Evolutionary conservation across 202 grass and related monocot genomes (phyloP), one percentile per base, ranked within the genome.

Genomic region (Panicum hallii): DNA sequence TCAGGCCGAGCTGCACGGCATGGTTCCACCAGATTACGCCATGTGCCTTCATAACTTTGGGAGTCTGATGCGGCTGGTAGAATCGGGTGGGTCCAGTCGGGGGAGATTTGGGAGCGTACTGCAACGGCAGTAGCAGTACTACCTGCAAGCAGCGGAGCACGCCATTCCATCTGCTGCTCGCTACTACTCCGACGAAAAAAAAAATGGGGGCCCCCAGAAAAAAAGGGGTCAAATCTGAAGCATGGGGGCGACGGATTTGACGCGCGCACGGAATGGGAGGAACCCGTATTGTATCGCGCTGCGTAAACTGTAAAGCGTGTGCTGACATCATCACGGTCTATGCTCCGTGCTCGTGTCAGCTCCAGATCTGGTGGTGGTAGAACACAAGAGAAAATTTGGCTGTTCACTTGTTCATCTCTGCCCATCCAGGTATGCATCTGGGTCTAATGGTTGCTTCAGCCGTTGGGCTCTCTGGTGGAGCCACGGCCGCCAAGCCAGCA

Each of bases 261-360:
- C 47, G 41, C 40, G 43, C 72, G 66, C 78, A 85, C 83, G 46
- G 83, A 85, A 85, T 81, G 82, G 63, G 77, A 81, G 20, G 49
- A 66, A 40, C 0, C 26, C 11, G 23, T 50, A 63, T 34, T 50
- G 32, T 66, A 70, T 46, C 11, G 17, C 65, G 19, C 15, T 8
- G 4, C 65, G 5, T 68, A 62, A 50, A 63, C 49, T 48, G 68
- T 75, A 75, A 57, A 63, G 28, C 19, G 41, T 42, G 30, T 28
- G 0, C 6, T 20, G 19, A 30, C 66, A 74, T 28, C 19, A 1
- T 28, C 14, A 17, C 66, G 67, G 30, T 68, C 45, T 58, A 64
- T 26, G 22, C 2, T 38, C 5, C 48, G 8, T 53, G 47, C 42
- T 47, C 67, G 40, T 47, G 67, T 43, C 26, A 26, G 42, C 53